Percentiles rank a stretch among this genome's conserved stretches.
These are phyloP conservation scores for Hyaloscypha finlandica DNA, from an alignment of 495 filamentous ascomycete species.

Conservation along the genomic window DNA sequence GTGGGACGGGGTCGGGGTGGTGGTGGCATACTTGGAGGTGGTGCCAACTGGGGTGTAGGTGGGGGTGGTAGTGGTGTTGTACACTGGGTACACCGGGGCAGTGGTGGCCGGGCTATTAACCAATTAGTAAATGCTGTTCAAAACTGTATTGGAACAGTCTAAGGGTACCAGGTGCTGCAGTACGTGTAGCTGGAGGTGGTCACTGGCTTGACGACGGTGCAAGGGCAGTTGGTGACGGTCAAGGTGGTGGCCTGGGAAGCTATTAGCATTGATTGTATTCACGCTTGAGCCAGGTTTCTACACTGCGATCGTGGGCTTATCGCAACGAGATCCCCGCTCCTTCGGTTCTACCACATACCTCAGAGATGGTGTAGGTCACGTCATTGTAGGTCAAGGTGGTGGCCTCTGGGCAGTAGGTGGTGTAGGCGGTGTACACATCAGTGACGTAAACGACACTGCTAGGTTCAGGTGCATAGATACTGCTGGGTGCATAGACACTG, in stretches of 20 bases:
- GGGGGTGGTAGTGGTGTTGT: slow-evolving; percentile 17
- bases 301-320: background rate
- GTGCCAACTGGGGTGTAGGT: slow-evolving; percentile 30
- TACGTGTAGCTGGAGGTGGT: slow-evolving; percentile 60
- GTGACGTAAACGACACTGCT: slow-evolving; percentile 68
- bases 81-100: slow-evolving; percentile 16
- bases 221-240: slow-evolving; percentile 78
- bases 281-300: background rate
- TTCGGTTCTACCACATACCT: slow-evolving; percentile 41
- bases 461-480: too few species aligned
- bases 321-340: background rate
- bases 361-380: slow-evolving; percentile 78
- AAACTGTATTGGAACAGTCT: slow-evolving; percentile 25
- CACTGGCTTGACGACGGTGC: slow-evolving; percentile 75
- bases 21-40: slow-evolving; percentile 34
- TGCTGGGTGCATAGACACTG: too few species aligned
- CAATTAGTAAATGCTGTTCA: slow-evolving; percentile 23
- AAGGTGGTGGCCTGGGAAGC: slow-evolving; percentile 65
- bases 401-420: slow-evolving; percentile 82
- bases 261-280: slow-evolving; percentile 12
- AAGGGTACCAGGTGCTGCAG: slow-evolving; percentile 65
- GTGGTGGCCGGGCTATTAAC: slow-evolving; percentile 7
- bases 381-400: slow-evolving; percentile 69
- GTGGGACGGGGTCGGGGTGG: slow-evolving; percentile 40
- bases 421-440: slow-evolving; percentile 75